Conservation (phyloP, 495 filamentous ascomycete species). For the Tuber magnatum region DNA sequence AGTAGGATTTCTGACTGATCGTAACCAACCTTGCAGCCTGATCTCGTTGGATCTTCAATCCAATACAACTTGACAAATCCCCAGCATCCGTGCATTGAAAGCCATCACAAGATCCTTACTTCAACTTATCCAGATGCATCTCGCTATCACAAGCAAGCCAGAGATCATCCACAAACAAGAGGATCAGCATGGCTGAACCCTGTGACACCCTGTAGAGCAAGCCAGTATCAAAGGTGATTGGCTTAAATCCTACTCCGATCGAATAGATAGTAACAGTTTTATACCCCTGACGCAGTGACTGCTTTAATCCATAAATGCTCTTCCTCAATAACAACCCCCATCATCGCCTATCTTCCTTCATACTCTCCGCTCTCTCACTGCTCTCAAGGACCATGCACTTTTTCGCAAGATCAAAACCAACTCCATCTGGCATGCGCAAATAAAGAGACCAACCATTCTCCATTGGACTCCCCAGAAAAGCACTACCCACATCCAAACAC, state of each 20-base stretch:
- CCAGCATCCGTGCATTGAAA: neutral
- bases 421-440: no score
- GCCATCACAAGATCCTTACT: neutral
- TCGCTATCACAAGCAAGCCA: neutral
- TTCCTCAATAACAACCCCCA: no score
- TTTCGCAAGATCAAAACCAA: no score
- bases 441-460: no score
- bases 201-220: neutral
- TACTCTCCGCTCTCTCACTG: no score
- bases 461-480: no score
- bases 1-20: neutral
- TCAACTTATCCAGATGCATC: no score
- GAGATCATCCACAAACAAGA: neutral
- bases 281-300: neutral
- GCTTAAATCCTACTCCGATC: neutral
- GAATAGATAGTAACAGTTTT: neutral
- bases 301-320: no score
- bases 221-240: neutral
- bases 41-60: neutral
- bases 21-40: neutral
- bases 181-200: neutral
- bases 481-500: no score
- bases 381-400: no score
- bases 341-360: no score
- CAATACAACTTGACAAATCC: neutral